Base-by-base conservation (phyloP, 2,329 filamentous ascomycete species). In the Trichoderma arundinaceum region DNA sequence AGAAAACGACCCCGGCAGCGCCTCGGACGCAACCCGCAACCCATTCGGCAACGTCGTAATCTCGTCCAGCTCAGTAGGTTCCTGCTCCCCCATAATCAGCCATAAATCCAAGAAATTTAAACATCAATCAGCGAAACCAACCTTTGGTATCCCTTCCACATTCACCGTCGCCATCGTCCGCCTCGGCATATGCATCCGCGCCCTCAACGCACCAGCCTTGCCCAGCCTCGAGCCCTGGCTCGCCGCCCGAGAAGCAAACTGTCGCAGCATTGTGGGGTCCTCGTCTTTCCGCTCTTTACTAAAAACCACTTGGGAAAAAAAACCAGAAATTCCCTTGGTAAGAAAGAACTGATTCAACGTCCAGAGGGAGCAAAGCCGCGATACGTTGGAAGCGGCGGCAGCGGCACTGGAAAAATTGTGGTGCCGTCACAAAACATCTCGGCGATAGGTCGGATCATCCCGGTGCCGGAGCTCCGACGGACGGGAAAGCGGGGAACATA, bases 21-120 rank as follows among this genome's bases (percentile, higher is more conserved):
- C 93, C 77, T 99, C 95, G 51, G 94, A 97, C 28, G 95, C 95
- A 66, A 99, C 92, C 66, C 94, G 92, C 70, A 99, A 82, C 74
- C 95, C 95, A 84, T 99, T 99, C 57, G 92, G 83, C 15, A 99
- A 87, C 1, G 90, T 94, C 7, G 94, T 96, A 73, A 98, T 90
- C 70, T 90, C 84, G 77, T 97, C 92, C 72, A 97, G 87, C 69
- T 97, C 92, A 56, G 89, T 89, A 13, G 92, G 92, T 75, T 98
- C 94, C 78, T 79, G 33, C 12, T 5, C 17, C n/a, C 22, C 17
- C 7, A 12, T 1, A 19, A 6, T 59, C 41, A 44, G 44, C 41
- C 48, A 32, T 15, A 15, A 28, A 10, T 38, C 7, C 35, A 38
- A 38, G 2, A 8, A 38, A 4, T 4, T 38, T 7, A 38, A 10